Base-by-base conservation (phyloP, 2,329 filamentous ascomycete species). In the Colletotrichum nymphaeae region DNA sequence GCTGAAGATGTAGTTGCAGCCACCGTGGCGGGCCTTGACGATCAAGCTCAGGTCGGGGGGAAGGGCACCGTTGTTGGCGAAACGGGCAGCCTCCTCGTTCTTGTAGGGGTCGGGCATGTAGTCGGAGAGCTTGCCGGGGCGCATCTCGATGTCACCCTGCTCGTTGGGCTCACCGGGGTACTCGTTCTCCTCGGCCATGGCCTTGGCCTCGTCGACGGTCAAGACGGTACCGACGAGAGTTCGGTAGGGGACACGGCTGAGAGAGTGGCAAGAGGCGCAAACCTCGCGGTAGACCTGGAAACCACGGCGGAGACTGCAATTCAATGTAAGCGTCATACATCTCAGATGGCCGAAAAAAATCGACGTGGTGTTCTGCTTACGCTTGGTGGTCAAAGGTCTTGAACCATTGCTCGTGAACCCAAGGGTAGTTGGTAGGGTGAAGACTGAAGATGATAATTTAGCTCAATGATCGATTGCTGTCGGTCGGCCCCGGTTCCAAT, bases 241-340 rank as follows among this genome's bases (percentile, higher is more conserved):
- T 85, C 97, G 95, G 91, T 97, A 99, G 74, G 97, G 96, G 73
- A 99, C 92, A 88, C 97, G 94, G 86, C 89, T 93, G 76, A 99
- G 93, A 76, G 97, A 99, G 90, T 99, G 97, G 91, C 97, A 99
- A 80, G 95, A 95, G 75, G 95, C 92, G 90, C 97, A 99, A 81
- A 99, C 97, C 88, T 99, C 97, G 79, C 93, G 95, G 90, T 99
- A 99, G 83, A 99, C 97, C 88, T 98, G 95, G 92, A 98, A 99
- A 87, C 97, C 97, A 88, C 97, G 95, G 85, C 97, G 97, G 78
- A 99, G 95, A 80, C 95, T 98, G 78, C 67, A 64, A n/a, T 14
- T 59, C 76, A 28, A 71, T 63, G 73, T 76, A 49, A 76, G 74
- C 62, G 58, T 63, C 65, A 62, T 71, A 22, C 28, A 30, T 42